Conservation (phyloP, 2,329 filamentous ascomycete species). For the Fusarium longipes region DNA sequence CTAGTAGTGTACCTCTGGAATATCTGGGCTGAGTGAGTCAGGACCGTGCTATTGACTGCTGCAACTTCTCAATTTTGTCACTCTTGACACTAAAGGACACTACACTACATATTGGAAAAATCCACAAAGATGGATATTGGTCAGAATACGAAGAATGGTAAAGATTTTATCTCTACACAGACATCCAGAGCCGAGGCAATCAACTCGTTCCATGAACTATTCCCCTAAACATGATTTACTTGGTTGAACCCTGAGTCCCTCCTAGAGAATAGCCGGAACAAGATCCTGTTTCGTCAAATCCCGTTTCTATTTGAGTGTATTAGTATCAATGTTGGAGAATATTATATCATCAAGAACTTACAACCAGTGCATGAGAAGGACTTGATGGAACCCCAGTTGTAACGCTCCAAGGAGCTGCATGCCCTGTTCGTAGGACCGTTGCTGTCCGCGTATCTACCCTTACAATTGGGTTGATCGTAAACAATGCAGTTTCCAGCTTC, state of each 20-base stretch:
- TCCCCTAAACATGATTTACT: neutral
- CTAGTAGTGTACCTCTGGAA: too few species aligned
- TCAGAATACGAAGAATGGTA: too few species aligned
- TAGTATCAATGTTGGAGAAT: accelerated
- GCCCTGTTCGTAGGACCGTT: neutral
- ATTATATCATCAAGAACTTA: neutral
- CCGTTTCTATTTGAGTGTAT: neutral
- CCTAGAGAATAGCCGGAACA: neutral
- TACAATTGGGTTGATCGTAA: neutral
- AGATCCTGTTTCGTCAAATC: neutral
- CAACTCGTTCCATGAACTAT: neutral
- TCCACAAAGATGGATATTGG: too few species aligned
- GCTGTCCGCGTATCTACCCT: neutral
- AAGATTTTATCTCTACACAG: too few species aligned
- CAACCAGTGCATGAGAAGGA: neutral
- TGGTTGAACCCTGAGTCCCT: too few species aligned
- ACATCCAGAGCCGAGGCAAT: neutral
- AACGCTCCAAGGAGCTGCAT: neutral
- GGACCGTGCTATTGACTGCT: too few species aligned
- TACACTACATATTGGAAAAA: too few species aligned
- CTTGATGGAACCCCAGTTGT: neutral
- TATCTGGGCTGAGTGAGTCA: too few species aligned
- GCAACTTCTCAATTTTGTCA: too few species aligned
- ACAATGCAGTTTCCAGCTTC: neutral
- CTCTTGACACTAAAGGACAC: too few species aligned